A percentile compares a stretch with the other conserved stretches of the same genome.
Conservation (phyloP, 139 green algal genomes). For the Chlorella sp. region DNA sequence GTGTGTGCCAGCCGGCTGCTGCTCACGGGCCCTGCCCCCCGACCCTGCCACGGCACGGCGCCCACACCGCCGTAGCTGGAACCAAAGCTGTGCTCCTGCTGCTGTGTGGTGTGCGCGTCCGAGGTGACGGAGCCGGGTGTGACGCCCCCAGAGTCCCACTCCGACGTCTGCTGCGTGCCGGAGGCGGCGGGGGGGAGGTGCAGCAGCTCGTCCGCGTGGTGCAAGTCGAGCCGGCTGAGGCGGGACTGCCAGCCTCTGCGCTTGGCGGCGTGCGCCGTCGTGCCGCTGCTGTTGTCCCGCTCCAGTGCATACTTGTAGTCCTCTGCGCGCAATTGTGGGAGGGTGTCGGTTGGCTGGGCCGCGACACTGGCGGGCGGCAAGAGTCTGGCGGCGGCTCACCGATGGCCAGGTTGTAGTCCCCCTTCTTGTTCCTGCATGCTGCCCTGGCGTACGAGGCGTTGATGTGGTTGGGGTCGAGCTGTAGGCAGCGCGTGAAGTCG, state of each 20-base stretch:
- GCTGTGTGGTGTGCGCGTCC: not conserved
- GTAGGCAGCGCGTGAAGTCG: constrained; percentile 15
- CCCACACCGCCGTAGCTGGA: no score
- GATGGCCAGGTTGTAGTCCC: not conserved
- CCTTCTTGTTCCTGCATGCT: not conserved
- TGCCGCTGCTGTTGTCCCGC: not conserved
- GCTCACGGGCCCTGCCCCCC: no score
- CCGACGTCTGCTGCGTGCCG: not conserved
- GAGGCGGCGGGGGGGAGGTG: no score
- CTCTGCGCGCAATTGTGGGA: no score
- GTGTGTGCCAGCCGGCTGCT: no score
- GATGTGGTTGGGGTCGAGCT: not conserved
- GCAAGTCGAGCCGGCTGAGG: not conserved
- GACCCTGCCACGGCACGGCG: no score
- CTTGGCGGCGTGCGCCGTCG: not conserved
- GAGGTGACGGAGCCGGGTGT: not conserved
- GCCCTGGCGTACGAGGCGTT: not conserved
- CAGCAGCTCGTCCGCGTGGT: no score
- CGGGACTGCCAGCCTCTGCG: not conserved
- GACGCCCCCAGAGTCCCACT: not conserved
- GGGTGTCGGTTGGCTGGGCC: no score
- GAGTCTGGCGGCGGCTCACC: no score
- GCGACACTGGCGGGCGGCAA: no score
- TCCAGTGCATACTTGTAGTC: not conserved
- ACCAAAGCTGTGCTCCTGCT: no score